These are phyloP conservation scores for Hamamelis virginiana DNA, from an alignment of 164 flowering plant species.

Conservation along the genomic window DNA sequence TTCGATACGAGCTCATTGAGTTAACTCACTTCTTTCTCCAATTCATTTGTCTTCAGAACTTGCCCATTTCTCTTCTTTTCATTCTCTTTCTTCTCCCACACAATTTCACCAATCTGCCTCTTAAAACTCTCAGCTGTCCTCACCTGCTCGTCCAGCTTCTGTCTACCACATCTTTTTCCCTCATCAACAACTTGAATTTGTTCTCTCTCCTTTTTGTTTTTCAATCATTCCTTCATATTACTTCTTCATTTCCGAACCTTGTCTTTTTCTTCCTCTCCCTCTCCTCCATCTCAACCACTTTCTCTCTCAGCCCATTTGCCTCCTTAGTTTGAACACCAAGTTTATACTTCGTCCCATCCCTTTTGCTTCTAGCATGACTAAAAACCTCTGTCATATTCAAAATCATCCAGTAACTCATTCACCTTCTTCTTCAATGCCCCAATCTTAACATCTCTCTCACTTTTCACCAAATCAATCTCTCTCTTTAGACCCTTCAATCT, in stretches of 20 bases:
- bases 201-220: conserved; percentile 24
- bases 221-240: conserved; percentile 17
- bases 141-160: conserved; percentile 17
- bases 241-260: conserved; percentile 23
- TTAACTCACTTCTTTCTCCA: conserved; percentile 38
- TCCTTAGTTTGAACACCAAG: conserved; percentile 23
- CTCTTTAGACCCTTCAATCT: conserved; percentile 16
- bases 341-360: conserved; percentile 28
- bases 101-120: conserved; percentile 29
- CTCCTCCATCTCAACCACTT: conserved; percentile 33
- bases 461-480: conserved; percentile 19
- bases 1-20: conserved; percentile 16
- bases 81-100: conserved; percentile 35
- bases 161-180: conserved; percentile 29
- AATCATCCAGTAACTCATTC: conserved; percentile 16
- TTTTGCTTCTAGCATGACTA: conserved; percentile 27
- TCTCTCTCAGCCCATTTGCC: conserved; percentile 23
- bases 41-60: conserved; percentile 17
- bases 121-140: conserved; percentile 28
- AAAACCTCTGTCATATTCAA: conserved; percentile 29
- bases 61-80: conserved; percentile 34
- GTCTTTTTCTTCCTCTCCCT: conserved; percentile 11
- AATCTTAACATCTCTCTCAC: conserved; percentile 31
- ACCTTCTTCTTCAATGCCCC: conserved; percentile 25
- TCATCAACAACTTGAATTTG: conserved; percentile 18